These are phyloP conservation scores for Trichoderma harzianum DNA, from an alignment of 2,329 filamentous ascomycete genomes.

Conservation along the genomic window DNA sequence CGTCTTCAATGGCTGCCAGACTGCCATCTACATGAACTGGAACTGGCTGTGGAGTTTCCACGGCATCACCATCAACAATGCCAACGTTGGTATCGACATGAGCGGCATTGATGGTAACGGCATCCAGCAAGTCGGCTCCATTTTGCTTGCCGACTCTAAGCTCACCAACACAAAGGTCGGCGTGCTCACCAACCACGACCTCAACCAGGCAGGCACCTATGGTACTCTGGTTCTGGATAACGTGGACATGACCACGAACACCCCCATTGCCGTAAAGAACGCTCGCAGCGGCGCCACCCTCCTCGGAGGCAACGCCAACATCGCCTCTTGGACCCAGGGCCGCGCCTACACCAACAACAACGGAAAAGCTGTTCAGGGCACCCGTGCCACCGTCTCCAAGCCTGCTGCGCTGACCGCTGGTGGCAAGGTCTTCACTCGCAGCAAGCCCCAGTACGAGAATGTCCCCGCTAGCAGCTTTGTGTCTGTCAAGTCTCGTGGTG, in stretches of 20 bases:
- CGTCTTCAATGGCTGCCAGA: conserved; percentile 77
- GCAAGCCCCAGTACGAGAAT: conserved; percentile 83
- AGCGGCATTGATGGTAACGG: conserved; percentile 49
- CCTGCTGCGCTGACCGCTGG: conserved; percentile 62
- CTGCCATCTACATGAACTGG: conserved; percentile 87
- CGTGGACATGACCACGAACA: conserved; percentile 71
- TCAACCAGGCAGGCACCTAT: conserved; percentile 62
- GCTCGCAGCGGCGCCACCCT: conserved; percentile 55
- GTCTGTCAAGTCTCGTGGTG: conserved; percentile 77
- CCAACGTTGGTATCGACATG: conserved; percentile 76
- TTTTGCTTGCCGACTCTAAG: conserved; percentile 77
- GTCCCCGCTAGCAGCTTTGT: conserved; percentile 68
- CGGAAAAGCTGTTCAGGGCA: conserved; percentile 57
- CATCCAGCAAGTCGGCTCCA: conserved; percentile 78
- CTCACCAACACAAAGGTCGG: conserved; percentile 74
- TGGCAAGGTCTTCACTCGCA: conserved; percentile 74
- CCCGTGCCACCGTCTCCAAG: conserved; percentile 55
- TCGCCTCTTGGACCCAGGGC: conserved; percentile 77
- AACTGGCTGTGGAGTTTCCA: conserved; percentile 87
- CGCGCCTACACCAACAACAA: conserved; percentile 59
- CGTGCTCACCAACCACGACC: conserved; percentile 65
- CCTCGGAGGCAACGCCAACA: conserved; percentile 64
- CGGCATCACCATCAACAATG: conserved; percentile 69
- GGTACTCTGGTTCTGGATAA: conserved; percentile 85
- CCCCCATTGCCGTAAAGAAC: conserved; percentile 63